Evolutionary conservation across 2,329 filamentous ascomycete genomes (phyloP).

Genomic region (Xylaria digitata): DNA sequence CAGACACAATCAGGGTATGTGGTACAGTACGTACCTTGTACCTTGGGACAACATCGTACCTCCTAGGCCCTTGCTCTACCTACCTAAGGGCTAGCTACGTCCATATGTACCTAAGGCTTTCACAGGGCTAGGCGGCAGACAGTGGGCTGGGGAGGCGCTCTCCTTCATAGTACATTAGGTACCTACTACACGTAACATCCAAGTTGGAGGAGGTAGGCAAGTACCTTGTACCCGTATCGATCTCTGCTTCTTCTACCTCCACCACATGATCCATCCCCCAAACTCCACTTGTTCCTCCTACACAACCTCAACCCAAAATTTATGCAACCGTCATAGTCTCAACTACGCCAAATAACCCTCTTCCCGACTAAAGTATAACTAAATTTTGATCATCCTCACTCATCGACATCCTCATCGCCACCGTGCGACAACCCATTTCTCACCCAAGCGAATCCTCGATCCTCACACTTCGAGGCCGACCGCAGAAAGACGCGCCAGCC

Average conservation of each 20-base stretch:
- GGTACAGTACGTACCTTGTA: too few relatives aligned
- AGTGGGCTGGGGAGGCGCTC: too few relatives aligned
- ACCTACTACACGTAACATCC: too few relatives aligned
- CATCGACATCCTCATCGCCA: not conserved
- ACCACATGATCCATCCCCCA: slow-evolving; percentile 17
- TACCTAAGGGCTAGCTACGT: too few relatives aligned
- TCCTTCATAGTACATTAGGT: too few relatives aligned
- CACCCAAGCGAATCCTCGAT: not conserved
- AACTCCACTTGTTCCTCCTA: slow-evolving; percentile 10
- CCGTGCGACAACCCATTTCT: slow-evolving; percentile 4
- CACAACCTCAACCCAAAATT: slow-evolving; percentile 14
- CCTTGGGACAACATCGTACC: too few relatives aligned
- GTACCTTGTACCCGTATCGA: slow-evolving; percentile 25
- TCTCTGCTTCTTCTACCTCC: slow-evolving; percentile 33
- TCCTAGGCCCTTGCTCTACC: too few relatives aligned
- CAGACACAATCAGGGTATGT: not conserved
- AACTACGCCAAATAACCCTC: slow-evolving; percentile 2
- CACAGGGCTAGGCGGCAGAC: too few relatives aligned
- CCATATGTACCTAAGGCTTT: too few relatives aligned
- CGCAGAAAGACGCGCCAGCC: slow-evolving; percentile 17
- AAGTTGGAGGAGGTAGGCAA: not conserved
- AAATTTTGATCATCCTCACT: not conserved
- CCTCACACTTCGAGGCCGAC: not conserved
- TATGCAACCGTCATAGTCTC: not conserved
- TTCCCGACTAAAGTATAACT: not conserved